A percentile compares a stretch with the other conserved stretches of the same genome.
Evolutionary conservation across 1,139 yeast species (phyloP).

Genomic region (Candida labiduridarum): DNA sequence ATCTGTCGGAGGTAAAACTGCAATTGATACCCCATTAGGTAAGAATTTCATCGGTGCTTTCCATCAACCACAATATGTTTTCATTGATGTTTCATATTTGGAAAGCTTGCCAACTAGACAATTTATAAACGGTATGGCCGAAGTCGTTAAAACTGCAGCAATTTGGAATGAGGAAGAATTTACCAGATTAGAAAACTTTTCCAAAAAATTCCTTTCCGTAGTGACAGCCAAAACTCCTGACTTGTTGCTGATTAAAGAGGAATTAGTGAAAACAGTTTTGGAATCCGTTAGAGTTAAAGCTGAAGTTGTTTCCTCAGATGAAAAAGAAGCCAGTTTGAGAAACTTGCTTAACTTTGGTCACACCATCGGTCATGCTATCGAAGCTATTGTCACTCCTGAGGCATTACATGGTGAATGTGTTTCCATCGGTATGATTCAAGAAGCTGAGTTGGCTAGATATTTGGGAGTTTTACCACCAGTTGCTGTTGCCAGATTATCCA

Average conservation of each 20-base stretch:
- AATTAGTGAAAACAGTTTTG: conserved; percentile 74
- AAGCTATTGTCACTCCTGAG: conserved; percentile 93
- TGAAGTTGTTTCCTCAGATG: conserved; percentile 90
- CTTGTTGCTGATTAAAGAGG: conserved; percentile 67
- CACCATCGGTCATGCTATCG: conserved; percentile 97
- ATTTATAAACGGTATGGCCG: conserved; percentile 98
- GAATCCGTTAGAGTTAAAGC: conserved; percentile 93
- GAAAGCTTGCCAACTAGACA: conserved; percentile 90
- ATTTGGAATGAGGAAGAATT: conserved; percentile 95
- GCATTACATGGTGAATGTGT: conserved; percentile 98
- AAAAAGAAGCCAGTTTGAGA: conserved; percentile 93
- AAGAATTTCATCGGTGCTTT: conserved; percentile 97
- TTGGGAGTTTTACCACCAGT: conserved; percentile 88
- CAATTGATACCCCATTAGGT: conserved; percentile 97
- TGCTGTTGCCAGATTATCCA: conserved; percentile 87
- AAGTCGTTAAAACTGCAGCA: conserved; percentile 97
- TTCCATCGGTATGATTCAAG: conserved; percentile 89
- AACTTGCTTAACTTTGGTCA: conserved; percentile 95
- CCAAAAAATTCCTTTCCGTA: conserved; percentile 65
- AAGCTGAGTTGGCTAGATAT: conserved; percentile 91
- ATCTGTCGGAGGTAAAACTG: conserved; percentile 98
- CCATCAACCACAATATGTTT: conserved; percentile 92
- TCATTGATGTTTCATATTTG: conserved; percentile 86
- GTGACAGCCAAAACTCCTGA: conserved; percentile 52
- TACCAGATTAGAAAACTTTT: conserved; percentile 75